Base-by-base conservation (phyloP, 2,329 filamentous ascomycete species). In the Acrocalymma vagum region DNA sequence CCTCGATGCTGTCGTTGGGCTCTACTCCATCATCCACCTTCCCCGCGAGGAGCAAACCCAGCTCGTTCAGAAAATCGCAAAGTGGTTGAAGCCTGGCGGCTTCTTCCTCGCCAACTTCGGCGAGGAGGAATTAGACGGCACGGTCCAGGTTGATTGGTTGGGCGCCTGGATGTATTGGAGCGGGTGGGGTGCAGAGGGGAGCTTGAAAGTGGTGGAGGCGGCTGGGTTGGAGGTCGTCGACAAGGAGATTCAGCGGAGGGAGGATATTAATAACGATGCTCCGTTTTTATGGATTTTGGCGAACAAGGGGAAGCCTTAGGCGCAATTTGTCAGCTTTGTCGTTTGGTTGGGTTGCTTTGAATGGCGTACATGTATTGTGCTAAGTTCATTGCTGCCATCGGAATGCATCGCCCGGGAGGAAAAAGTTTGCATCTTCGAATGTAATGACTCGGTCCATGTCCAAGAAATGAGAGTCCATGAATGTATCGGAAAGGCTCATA, bases 21-120 rank as follows among this genome's bases (percentile, higher is more conserved):
- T 83, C 52, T 83, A 81, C 60, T 79, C 75, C 22, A 58, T 84
- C 35, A 76, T 82, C 35, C 81, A 83, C 50, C 70, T 84, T 5
- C 78, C 79, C 1, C 70, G 72, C 5, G 62, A 63, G 1, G 78
- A 83, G 54, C 80, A 83, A 61, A 61, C 48, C 0, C 59, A 60
- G 15, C 67, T 83, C 40, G 50, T 83, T 15, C 24, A 36, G n/a
- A 69, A 72, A 24, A 72, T 81, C 14, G 51, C 44, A 0, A 28
- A 25, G 6, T 84, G 80, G 81, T 55, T 84, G 24, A 76, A 72
- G 48, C 75, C 76, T 0, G 78, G 77, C 0, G 80, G 80, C 1
- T 66, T 65, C 24, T 48, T 83, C 15, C 25, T 64, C 9, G 55
- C 48, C 3, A 64, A 65, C 18, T 70, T 84, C 17, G 72, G 69